A percentile compares a stretch with the other conserved stretches of the same genome.
Evolutionary conservation across 768 basidiomycete species (phyloP).

Genomic region (Agrocybe praecox): DNA sequence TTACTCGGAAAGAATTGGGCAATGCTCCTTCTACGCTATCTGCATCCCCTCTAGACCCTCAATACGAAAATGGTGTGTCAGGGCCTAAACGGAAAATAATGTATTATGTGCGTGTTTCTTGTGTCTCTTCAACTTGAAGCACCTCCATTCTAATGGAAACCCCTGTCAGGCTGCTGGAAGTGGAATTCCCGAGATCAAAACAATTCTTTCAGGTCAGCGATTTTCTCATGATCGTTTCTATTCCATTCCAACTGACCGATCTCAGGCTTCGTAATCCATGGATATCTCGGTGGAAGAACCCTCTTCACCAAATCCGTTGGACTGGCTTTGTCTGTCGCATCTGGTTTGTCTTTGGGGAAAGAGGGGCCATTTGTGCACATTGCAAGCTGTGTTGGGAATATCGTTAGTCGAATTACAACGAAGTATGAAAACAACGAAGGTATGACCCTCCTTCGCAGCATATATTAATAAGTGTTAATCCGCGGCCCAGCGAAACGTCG

Average conservation of each 20-base stretch:
- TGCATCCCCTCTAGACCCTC: conserved; percentile 46
- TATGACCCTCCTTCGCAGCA: conserved; percentile 20
- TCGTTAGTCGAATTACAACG: conserved; percentile 77
- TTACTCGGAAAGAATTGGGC: conserved; percentile 89
- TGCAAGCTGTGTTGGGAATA: conserved; percentile 91
- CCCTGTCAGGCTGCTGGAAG: conserved; percentile 82
- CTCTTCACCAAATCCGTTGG: conserved; percentile 91
- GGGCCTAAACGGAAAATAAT: conserved; percentile 64
- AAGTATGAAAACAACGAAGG: conserved; percentile 99
- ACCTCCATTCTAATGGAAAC: conserved; percentile 14
- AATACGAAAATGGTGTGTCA: conserved; percentile 26
- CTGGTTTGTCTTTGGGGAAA: conserved; percentile 84
- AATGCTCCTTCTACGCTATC: conserved; percentile 27
- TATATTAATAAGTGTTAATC: background rate
- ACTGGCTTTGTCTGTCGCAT: conserved; percentile 87
- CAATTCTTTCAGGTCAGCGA: conserved; percentile 76
- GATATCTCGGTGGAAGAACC: conserved; percentile 90
- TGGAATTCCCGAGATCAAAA: conserved; percentile 97
- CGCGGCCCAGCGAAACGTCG: conserved; percentile 74
- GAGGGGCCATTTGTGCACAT: conserved; percentile 85
- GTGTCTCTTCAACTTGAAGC: background rate
- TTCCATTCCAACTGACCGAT: background rate
- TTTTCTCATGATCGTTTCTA: background rate
- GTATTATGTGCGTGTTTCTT: conserved; percentile 74
- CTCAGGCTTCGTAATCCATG: conserved; percentile 93